Conservation (phyloP, 2,329 filamentous ascomycete species). For the Diatrype stigma region DNA sequence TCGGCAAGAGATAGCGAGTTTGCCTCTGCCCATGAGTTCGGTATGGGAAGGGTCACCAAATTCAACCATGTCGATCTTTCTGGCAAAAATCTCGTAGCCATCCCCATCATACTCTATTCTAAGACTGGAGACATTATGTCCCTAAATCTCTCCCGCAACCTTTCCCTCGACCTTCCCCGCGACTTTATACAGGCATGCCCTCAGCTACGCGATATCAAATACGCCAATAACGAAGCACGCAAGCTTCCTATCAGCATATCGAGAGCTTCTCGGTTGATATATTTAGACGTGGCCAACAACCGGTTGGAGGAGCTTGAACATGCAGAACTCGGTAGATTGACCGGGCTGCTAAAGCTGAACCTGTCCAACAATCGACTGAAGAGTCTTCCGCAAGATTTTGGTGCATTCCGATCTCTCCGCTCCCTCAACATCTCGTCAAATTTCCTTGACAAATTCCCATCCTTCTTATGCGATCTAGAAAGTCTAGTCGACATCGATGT, state of each 20-base stretch:
- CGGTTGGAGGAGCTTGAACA: conserved; percentile 81
- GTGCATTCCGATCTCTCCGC: conserved; percentile 71
- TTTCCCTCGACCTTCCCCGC: conserved; percentile 87
- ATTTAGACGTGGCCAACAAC: conserved; percentile 94
- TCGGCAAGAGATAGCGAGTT: conserved; percentile 83
- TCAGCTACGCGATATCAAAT: conserved; percentile 91
- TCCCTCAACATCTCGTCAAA: conserved; percentile 93
- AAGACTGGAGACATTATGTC: conserved; percentile 91
- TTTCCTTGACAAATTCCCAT: conserved; percentile 77
- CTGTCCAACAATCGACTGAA: conserved; percentile 89
- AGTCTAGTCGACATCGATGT: conserved; percentile 90
- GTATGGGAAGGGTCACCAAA: conserved; percentile 78
- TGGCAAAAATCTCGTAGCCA: conserved; percentile 86
- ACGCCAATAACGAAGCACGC: conserved; percentile 87
- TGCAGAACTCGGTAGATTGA: conserved; percentile 72
- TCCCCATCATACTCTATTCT: conserved; percentile 89
- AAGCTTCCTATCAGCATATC: conserved; percentile 80
- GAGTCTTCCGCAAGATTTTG: conserved; percentile 76
- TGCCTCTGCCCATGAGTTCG: conserved; percentile 71
- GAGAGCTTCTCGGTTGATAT: conserved; percentile 75
- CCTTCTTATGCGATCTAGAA: conserved; percentile 76
- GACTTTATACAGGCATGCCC: conserved; percentile 95
- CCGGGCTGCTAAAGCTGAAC: conserved; percentile 80
- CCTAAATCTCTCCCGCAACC: conserved; percentile 86
- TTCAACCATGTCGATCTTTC: conserved; percentile 92